Evolutionary conservation across 2,329 filamentous ascomycete species (phyloP).

Genomic region (Cladophialophora immunda): DNA sequence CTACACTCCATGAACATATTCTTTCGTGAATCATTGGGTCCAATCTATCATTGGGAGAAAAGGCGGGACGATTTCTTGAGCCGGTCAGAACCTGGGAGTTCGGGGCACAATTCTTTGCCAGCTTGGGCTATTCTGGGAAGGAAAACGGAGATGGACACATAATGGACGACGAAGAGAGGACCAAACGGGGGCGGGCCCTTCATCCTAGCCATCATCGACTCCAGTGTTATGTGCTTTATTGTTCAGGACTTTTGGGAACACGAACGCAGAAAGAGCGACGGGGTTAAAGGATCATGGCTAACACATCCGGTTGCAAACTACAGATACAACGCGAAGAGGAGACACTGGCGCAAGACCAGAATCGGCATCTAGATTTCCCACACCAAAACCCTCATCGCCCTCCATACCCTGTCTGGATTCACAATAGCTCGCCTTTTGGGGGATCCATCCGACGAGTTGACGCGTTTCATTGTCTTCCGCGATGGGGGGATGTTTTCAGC

Average conservation of each 20-base stretch:
- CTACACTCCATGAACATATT: no score
- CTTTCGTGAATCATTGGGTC: no score
- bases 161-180: neutral
- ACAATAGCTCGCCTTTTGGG: neutral
- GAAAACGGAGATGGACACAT: no score
- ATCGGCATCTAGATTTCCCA: slow-evolving; percentile 86
- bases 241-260: no score
- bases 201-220: no score
- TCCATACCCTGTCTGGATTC: neutral
- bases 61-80: no score
- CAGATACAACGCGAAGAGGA: slow-evolving; percentile 99
- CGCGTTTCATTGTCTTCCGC: neutral
- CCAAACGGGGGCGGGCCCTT: no score
- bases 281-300: slow-evolving; percentile 4
- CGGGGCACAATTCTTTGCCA: neutral
- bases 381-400: neutral
- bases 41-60: no score
- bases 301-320: slow-evolving; percentile 24
- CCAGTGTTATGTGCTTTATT: no score
- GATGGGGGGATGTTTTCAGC: neutral
- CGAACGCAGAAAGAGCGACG: neutral
- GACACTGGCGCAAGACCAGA: slow-evolving; percentile 99
- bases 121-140: neutral
- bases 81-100: no score
- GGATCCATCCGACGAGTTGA: neutral